Percentiles rank a stretch among this genome's conserved stretches.
These are phyloP conservation scores for Grosmannia clavigera DNA, from an alignment of 2,329 filamentous ascomycete species.

Conservation along the genomic window DNA sequence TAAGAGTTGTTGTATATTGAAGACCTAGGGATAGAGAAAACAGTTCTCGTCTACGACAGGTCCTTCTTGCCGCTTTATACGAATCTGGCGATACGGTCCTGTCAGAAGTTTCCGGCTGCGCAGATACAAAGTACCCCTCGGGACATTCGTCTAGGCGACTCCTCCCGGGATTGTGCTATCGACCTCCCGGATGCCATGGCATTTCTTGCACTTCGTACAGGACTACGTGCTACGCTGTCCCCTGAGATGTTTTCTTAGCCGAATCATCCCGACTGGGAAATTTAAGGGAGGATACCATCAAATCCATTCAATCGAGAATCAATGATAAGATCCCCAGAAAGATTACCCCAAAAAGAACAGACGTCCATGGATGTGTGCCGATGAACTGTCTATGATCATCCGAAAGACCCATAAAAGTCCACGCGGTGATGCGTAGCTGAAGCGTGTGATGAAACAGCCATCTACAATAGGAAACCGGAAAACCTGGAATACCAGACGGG, in stretches of 20 bases:
- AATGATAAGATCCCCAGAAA: background rate
- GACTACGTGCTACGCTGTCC: background rate
- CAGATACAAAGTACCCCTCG: background rate
- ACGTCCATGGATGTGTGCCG: too few species aligned
- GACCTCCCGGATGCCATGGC: background rate
- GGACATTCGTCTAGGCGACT: background rate
- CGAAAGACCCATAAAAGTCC: background rate
- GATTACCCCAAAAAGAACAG: background rate
- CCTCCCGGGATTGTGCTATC: background rate
- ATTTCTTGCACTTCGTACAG: background rate
- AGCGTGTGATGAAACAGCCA: background rate
- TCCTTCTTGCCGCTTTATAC: background rate
- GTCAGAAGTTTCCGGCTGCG: background rate
- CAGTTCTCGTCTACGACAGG: background rate
- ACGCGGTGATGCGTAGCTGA: background rate
- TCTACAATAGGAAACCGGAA: background rate
- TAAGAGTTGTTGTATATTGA: background rate
- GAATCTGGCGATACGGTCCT: background rate
- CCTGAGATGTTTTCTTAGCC: background rate
- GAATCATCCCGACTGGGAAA: background rate
- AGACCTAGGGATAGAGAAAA: background rate
- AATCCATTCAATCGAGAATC: background rate
- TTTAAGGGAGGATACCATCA: background rate
- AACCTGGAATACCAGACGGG: too few species aligned
- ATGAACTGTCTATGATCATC: background rate